A percentile compares a stretch with the other conserved stretches of the same genome.
phyloP scores from a whole-genome alignment of 306 rosid species.

The Bauhinia variegata region DNA sequence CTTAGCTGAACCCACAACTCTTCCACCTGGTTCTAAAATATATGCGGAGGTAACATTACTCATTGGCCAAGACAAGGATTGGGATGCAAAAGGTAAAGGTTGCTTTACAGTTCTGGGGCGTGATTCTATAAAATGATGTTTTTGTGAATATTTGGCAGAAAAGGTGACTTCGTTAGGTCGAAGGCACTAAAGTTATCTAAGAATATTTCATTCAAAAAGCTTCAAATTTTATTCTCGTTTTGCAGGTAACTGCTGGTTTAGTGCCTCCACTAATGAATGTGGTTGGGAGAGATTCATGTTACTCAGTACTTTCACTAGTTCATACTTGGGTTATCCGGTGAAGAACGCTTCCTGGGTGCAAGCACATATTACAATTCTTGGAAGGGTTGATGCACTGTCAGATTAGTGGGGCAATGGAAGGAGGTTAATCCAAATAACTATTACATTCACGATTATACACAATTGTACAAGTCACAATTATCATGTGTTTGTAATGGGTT shows the following conservation, averaged over 20 bases:
- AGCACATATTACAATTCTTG: slow-evolving; percentile 60
- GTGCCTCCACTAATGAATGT: slow-evolving; percentile 33
- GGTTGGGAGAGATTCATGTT: slow-evolving; percentile 49
- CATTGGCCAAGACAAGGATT: slow-evolving; percentile 45
- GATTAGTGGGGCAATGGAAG: neutral
- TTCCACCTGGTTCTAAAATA: slow-evolving; percentile 48
- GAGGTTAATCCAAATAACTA: too few species aligned
- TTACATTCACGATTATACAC: too few species aligned
- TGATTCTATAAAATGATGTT: too few species aligned
- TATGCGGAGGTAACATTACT: slow-evolving; percentile 50
- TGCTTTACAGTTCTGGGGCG: neutral
- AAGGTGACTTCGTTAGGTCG: neutral
- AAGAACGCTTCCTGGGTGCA: slow-evolving; percentile 50
- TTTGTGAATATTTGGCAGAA: neutral
- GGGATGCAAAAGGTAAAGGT: slow-evolving; percentile 43
- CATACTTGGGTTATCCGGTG: slow-evolving; percentile 39
- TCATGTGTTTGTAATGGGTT: neutral
- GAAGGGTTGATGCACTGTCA: slow-evolving; percentile 36
- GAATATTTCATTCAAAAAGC: neutral
- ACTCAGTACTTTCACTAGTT: slow-evolving; percentile 26
- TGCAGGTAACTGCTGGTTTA: slow-evolving; percentile 66
- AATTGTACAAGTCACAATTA: too few species aligned
- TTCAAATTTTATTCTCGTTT: neutral
- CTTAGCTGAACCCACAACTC: slow-evolving; percentile 49
- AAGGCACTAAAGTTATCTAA: neutral